Evolutionary conservation across 257 asterid genomes (phyloP).

Genomic region (Ajuga chamaepitys): DNA sequence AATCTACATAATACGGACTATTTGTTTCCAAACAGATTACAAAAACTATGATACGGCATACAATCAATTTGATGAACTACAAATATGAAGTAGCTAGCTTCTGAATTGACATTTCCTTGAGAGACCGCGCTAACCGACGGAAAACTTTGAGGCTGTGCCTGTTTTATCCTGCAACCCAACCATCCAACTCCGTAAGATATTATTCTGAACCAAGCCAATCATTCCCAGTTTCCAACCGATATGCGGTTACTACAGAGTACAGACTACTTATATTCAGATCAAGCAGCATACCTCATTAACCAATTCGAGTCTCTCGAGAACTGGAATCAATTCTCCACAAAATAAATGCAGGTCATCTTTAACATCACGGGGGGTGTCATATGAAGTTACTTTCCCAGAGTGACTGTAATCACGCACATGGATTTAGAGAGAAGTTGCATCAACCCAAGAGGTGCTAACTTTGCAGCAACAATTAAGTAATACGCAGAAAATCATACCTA

Average conservation of each 20-base stretch:
- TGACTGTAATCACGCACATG: constrained; percentile 22
- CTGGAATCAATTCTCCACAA: constrained; percentile 54
- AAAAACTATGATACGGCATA: no score
- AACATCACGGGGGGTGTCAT: constrained; percentile 24
- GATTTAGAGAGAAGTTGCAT: no score
- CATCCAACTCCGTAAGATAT: no score
- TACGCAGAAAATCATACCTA: constrained; percentile 42
- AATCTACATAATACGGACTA: no score
- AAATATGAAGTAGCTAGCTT: constrained; percentile 37
- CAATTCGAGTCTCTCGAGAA: constrained; percentile 72
- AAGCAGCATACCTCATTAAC: constrained; percentile 60
- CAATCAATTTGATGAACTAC: no score
- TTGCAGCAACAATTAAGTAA: not conserved
- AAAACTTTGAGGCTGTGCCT: constrained; percentile 64
- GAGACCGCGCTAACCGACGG: constrained; percentile 53
- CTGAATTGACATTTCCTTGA: constrained; percentile 66
- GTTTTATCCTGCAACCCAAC: constrained; percentile 80
- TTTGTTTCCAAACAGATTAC: no score
- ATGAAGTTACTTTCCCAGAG: constrained; percentile 29
- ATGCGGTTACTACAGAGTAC: not conserved
- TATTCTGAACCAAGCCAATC: no score
- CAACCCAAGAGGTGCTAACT: constrained; percentile 1
- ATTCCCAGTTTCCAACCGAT: no score
- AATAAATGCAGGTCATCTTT: constrained; percentile 47
- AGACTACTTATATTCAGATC: not conserved